Evolutionary conservation across 768 basidiomycete genomes (phyloP).

Genomic region (Lentinula detonsa): DNA sequence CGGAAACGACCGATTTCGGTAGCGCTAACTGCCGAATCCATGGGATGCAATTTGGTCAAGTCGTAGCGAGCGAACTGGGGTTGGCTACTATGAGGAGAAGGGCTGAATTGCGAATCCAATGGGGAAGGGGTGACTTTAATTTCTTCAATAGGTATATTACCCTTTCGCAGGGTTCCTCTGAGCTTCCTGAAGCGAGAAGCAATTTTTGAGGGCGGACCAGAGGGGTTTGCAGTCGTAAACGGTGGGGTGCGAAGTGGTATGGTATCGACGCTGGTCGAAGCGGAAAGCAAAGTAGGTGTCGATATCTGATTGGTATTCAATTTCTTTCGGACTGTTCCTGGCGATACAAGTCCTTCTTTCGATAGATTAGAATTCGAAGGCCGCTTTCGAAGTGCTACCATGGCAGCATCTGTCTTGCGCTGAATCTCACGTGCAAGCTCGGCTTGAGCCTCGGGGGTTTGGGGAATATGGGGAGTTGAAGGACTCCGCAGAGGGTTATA

Average conservation of each 20-base stretch:
- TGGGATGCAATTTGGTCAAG: conserved; percentile 30
- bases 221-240: conserved; percentile 24
- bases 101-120: conserved; percentile 33
- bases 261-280: conserved; percentile 62
- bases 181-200: conserved; percentile 71
- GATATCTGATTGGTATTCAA: conserved; percentile 63
- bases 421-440: conserved; percentile 63
- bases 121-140: conserved; percentile 46
- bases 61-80: conserved; percentile 30
- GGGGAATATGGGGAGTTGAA: conserved; percentile 36
- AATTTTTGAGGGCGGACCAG: conserved; percentile 48
- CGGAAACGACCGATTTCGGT: conserved; percentile 51
- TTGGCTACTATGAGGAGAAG: conserved; percentile 22
- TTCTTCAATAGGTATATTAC: conserved; percentile 29
- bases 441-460: conserved; percentile 39
- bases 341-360: conserved; percentile 27
- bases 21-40: conserved; percentile 32
- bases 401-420: conserved; percentile 63
- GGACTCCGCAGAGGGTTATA: conserved; percentile 35
- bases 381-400: conserved; percentile 48
- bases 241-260: conserved; percentile 55
- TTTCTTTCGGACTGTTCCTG: conserved; percentile 46
- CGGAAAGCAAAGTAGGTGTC: conserved; percentile 57
- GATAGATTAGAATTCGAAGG: conserved; percentile 36
- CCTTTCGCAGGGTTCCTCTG: conserved; percentile 59